Conservation (phyloP, 2,329 filamentous ascomycete genomes). For the Colletotrichum liaoningense region DNA sequence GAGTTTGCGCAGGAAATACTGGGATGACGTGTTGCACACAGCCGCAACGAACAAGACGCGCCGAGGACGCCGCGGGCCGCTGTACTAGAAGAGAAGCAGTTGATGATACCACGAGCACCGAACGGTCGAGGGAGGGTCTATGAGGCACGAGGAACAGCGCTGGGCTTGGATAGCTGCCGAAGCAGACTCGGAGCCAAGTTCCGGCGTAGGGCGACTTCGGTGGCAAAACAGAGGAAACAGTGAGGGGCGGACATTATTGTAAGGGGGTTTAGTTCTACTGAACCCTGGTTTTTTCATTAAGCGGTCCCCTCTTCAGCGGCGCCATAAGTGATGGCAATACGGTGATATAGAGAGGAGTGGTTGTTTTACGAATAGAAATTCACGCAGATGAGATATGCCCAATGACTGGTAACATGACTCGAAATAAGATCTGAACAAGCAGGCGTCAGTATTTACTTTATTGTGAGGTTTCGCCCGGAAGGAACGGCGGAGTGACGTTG, state of each 20-base stretch:
- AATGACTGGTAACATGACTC: too few species aligned
- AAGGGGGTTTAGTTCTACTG: neutral
- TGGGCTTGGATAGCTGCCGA: constrained; percentile 15
- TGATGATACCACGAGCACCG: constrained; percentile 35
- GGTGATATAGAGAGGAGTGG: constrained; percentile 29
- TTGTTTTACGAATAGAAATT: constrained; percentile 28
- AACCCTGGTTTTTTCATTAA: neutral
- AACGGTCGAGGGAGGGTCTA: neutral
- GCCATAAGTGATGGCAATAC: constrained; percentile 11
- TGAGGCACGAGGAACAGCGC: neutral
- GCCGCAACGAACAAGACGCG: neutral
- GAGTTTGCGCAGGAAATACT: neutral
- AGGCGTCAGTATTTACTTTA: neutral
- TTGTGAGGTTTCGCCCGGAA: too few species aligned
- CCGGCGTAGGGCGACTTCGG: neutral
- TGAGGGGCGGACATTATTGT: neutral
- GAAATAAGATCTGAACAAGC: neutral
- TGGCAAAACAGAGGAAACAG: neutral
- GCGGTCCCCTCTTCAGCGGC: neutral
- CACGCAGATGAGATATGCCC: constrained; percentile 12
- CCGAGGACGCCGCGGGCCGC: neutral
- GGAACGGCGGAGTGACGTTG: neutral
- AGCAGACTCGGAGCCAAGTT: constrained; percentile 7
- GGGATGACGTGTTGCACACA: neutral
- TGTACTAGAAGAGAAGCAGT: constrained; percentile 9